Conservation (phyloP, 2,329 filamentous ascomycete genomes). For the Fusarium brevicatenulatum region DNA sequence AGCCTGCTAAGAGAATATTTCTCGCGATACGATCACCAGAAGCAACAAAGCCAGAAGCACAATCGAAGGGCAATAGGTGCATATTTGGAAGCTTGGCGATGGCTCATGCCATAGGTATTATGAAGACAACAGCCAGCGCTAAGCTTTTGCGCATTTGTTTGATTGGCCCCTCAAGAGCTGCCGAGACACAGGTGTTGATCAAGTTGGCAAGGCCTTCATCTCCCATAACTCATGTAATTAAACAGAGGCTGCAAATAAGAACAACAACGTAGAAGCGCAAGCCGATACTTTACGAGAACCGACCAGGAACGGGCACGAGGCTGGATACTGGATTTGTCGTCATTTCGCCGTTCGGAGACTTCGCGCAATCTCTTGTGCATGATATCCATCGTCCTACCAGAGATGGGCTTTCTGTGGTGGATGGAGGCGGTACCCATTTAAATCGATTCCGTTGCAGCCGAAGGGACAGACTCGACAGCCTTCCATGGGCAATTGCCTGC, state of each 20-base stretch:
- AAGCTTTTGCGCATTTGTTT: constrained; percentile 13
- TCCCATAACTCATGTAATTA: constrained; percentile 26
- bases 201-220: constrained; percentile 13
- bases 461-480: not conserved
- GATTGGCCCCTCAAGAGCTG: constrained; percentile 16
- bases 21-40: not conserved
- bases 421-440: constrained; percentile 1
- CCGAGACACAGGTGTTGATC: constrained; percentile 20
- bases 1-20: not conserved
- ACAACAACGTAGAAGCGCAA: not conserved
- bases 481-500: not conserved
- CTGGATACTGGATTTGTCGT: not conserved
- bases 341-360: constrained; percentile 3
- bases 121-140: not conserved
- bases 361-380: constrained; percentile 31
- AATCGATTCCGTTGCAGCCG: constrained; percentile 18
- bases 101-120: not conserved
- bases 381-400: constrained; percentile 8
- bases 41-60: not conserved
- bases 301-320: constrained; percentile 6
- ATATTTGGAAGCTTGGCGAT: not conserved
- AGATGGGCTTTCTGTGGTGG: not conserved
- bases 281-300: not conserved
- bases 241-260: constrained; percentile 1
- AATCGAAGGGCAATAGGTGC: not conserved